Conservation (phyloP, 2,329 filamentous ascomycete genomes). For the Penicillium sp. region DNA sequence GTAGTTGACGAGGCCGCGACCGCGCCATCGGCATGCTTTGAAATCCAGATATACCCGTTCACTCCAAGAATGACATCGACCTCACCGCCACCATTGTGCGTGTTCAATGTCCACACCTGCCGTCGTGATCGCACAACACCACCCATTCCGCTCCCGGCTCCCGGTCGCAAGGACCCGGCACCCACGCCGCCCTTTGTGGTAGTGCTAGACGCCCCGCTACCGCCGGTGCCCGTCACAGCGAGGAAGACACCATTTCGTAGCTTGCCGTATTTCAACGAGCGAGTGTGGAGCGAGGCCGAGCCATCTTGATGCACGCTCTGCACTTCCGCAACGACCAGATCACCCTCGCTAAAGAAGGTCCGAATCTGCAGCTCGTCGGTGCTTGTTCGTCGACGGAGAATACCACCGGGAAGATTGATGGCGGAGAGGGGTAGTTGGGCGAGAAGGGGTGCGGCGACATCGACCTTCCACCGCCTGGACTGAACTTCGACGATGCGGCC, state of each 20-base stretch:
- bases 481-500: slow-evolving; percentile 96
- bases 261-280: slow-evolving; percentile 91
- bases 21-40: slow-evolving; percentile 70
- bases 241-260: slow-evolving; percentile 90
- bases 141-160: slow-evolving; percentile 67
- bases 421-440: slow-evolving; percentile 81
- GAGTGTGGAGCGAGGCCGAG: slow-evolving; percentile 82
- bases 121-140: slow-evolving; percentile 81
- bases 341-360: slow-evolving; percentile 94
- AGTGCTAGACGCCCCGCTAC: slow-evolving; percentile 56
- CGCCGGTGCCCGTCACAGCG: slow-evolving; percentile 76
- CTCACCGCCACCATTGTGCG: slow-evolving; percentile 52
- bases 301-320: slow-evolving; percentile 87
- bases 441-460: slow-evolving; percentile 84
- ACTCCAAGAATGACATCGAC: slow-evolving; percentile 90
- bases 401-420: slow-evolving; percentile 94
- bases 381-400: slow-evolving; percentile 85
- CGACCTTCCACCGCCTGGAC: slow-evolving; percentile 88
- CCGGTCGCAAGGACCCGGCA: slow-evolving; percentile 53
- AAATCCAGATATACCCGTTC: slow-evolving; percentile 96
- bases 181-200: slow-evolving; percentile 34
- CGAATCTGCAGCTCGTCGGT: slow-evolving; percentile 97
- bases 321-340: slow-evolving; percentile 91
- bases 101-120: slow-evolving; percentile 78
- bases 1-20: slow-evolving; percentile 45